Conservation (phyloP, 345 rosid species). For the Corchorus capsularis region DNA sequence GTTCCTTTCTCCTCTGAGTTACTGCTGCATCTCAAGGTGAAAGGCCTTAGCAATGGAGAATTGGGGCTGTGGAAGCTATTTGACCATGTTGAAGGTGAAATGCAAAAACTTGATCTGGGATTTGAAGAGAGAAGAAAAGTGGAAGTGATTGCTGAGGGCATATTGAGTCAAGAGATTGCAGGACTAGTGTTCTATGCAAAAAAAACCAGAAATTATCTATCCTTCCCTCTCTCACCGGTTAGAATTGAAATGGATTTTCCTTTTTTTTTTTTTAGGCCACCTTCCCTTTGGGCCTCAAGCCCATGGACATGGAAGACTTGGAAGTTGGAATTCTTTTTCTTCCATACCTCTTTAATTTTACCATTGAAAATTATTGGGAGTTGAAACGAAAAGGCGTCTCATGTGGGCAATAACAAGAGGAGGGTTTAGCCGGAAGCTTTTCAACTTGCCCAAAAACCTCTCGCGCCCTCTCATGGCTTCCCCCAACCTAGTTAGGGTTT, state of each 20-base stretch:
- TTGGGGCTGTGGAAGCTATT: not conserved
- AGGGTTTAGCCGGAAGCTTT: not conserved
- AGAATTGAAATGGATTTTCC: not conserved
- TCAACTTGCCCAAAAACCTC: conserved; percentile 21
- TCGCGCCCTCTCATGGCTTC: conserved; percentile 32
- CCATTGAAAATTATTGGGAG: no score
- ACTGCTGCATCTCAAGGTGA: conserved; percentile 10
- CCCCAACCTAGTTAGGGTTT: conserved; percentile 44
- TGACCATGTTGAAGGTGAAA: conserved; percentile 5
- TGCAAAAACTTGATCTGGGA: not conserved
- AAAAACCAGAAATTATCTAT: no score
- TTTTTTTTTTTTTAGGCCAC: not conserved
- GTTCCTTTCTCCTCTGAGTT: conserved; percentile 13
- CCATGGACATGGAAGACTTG: not conserved
- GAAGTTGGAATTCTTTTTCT: no score
- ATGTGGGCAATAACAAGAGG: not conserved
- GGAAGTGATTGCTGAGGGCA: conserved; percentile 17
- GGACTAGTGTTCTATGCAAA: not conserved
- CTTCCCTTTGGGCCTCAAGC: not conserved
- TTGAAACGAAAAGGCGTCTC: not conserved
- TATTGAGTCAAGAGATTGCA: conserved; percentile 13
- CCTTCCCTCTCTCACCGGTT: not conserved
- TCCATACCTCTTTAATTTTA: no score
- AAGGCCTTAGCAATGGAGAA: not conserved
- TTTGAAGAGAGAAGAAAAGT: conserved; percentile 4